Base-by-base conservation (phyloP, 495 filamentous ascomycete genomes). In the Saxophila tyrrhenica region DNA sequence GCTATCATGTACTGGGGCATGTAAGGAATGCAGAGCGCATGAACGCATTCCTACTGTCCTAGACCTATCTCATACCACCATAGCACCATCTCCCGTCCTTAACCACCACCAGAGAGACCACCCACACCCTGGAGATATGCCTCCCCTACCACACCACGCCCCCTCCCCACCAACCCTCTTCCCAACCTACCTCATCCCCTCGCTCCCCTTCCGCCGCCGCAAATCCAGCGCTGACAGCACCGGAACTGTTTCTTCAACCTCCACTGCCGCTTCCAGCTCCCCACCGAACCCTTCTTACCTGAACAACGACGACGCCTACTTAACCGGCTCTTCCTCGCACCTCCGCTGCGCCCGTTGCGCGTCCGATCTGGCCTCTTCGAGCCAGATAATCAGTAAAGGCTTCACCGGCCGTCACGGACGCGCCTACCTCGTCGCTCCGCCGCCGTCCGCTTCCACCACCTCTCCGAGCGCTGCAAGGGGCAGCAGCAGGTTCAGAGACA, bases 361-460 rank as follows among this genome's bases (percentile, higher is more conserved):
- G 41, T 70, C 81, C 45, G 84, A 94, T 65, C 73, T 95, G 21
- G 87, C 85, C 58, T 78, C 83, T 59, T 78, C 77, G 25, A 78
- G 77, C 23, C 87, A 92, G 63, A 89, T 95, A 51, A 81, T 95
- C 62, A 84, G 79, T 71, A 94, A 91, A 73, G 87, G 88, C 45
- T 97, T 97, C 72, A 91, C 83, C 20, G 89, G 90, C 49, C 86
- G 89, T n/a, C 83, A 96, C 69, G 90, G 94, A 1, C 85, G 89
- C 45, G 90, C 91, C 52, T 95, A 90, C 70, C 82, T 96, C 49
- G 84, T 95, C 25, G 75, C 86, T 0, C 72, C 80, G n/a, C n/a
- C n/a, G n/a, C 11, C 59, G 11, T 49, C 62, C 35, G 47, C 51
- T 54, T 19, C 65, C 53, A 50, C 51, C 50, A 47, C 52, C 2